Evolutionary conservation across 148 eudicot species (phyloP).

Genomic region (Agrostemma githago): DNA sequence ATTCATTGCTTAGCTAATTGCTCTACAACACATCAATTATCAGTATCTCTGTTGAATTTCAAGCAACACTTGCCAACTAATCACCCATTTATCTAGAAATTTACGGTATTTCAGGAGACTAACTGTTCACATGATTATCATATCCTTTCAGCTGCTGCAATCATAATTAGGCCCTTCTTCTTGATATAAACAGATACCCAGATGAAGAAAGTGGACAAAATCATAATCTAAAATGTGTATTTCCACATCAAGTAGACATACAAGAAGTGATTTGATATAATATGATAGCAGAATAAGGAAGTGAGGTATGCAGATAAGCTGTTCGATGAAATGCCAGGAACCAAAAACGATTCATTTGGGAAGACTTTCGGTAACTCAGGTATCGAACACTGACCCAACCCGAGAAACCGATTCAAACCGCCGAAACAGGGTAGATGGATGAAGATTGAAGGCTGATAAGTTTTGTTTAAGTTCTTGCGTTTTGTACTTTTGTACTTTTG

Average conservation of each 20-base stretch:
- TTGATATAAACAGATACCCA: not conserved
- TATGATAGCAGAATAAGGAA: not conserved
- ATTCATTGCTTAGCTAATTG: not conserved
- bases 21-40: not conserved
- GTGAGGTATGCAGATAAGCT: not conserved
- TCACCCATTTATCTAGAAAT: not conserved
- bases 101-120: too few species aligned
- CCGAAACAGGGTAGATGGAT: too few species aligned
- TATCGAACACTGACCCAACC: too few species aligned
- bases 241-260: not conserved
- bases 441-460: too few species aligned
- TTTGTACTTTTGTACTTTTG: too few species aligned
- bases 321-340: slow-evolving; percentile 15
- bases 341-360: not conserved
- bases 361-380: too few species aligned
- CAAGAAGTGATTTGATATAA: not conserved
- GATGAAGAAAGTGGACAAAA: not conserved
- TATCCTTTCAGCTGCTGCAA: not conserved
- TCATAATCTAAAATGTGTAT: slow-evolving; percentile 1
- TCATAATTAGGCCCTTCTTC: not conserved
- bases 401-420: too few species aligned
- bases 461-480: too few species aligned
- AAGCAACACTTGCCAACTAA: not conserved
- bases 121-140: not conserved
- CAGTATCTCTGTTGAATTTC: slow-evolving; percentile 1